Base-by-base conservation (phyloP, 345 rosid species). In the Hirschfeldia incana region DNA sequence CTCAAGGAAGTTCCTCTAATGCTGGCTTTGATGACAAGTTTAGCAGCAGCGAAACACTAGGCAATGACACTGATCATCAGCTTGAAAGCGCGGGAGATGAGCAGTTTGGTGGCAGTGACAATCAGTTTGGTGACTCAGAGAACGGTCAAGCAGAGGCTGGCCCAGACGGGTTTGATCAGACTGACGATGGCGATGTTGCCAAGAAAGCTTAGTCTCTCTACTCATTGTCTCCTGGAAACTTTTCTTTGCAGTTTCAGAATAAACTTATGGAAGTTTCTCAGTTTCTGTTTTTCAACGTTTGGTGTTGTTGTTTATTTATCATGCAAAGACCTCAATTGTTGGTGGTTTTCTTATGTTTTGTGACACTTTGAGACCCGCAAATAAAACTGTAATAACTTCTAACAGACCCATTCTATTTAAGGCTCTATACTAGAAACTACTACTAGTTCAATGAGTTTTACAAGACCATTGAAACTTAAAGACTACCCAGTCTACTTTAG, bases 161-260 rank as follows among this genome's bases (percentile, higher is more conserved):
- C 11, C 65, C 58, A 29, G 87, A 61, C 70, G 91, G 81, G 51
- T 72, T 61, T 70, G 77, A 57, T 51, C 85, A 72, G 17, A 83
- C 71, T 30, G 85, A 72, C 61, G 87, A 89, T 21, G 85, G 82
- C n/a, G 74, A 89, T 79, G 85, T 83, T 59, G 89, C 92, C 34
- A 92, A 92, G 76, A 89, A 91, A 73, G 97, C 91, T 39, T 94
- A 80, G 28, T 28, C 53, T 37, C 62, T 32, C 2, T 3, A 5
- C 9, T 37, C 10, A 13, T 49, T 62, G 26, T 0, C 57, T 73
- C 46, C 8, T 79, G 34, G 26, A 73, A 39, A 73, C 74, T 67
- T 73, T 73, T 68, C 46, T 17, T 34, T 69, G 67, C 61, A 28
- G 78, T 67, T 74, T 69, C 70, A 74, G 70, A 30, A 59, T 8